Base-by-base conservation (phyloP, 129 eudicot genomes). In the Flaveria trinervia region DNA sequence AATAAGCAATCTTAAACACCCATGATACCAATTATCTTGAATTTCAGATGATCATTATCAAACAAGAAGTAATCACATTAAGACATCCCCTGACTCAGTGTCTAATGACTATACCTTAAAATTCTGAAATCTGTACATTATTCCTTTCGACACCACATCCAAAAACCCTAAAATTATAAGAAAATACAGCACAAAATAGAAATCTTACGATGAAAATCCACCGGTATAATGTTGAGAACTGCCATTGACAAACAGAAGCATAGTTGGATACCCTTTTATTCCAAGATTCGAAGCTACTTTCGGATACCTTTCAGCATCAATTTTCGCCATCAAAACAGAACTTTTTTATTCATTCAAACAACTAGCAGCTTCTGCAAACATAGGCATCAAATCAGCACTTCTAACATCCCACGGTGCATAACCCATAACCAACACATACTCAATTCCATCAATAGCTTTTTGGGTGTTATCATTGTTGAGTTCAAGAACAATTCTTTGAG, bases 341-440 rank as follows among this genome's bases (percentile, higher is more conserved):
- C 77, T 78, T 50, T 85, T 83, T 39, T 88, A 30, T 44, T 85
- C 93, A 74, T 83, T 89, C 25, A 92, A 49, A 23, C 57, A 23
- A 59, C 80, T 86, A 5, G 97, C 96, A 82, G 96, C 96, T 69
- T 92, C 90, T 14, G 96, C 96, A 85, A 92, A 92, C 59, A 86
- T 80, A 46, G 97, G 97, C 97, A 92, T 92, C 9, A 92, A 55
- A 33, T 89, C 97, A 77, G 97, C 96, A 82, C 97, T 92, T 73
- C 90, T 85, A 6, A 67, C 80, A 49, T 89, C 85, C 98, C 98
- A 92, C 8, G 96, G 96, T 3, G 98, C 89, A 80, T 89, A 92
- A 26, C 98, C 98, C 84, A 92, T 48, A 9, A 92, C 83, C 62
- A 90, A 73, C 72, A 85, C 94, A 23, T 39, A 87, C 87, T 89